These are phyloP conservation scores for Xylaria sp. DNA, from an alignment of 2,329 filamentous ascomycete genomes.

Conservation along the genomic window DNA sequence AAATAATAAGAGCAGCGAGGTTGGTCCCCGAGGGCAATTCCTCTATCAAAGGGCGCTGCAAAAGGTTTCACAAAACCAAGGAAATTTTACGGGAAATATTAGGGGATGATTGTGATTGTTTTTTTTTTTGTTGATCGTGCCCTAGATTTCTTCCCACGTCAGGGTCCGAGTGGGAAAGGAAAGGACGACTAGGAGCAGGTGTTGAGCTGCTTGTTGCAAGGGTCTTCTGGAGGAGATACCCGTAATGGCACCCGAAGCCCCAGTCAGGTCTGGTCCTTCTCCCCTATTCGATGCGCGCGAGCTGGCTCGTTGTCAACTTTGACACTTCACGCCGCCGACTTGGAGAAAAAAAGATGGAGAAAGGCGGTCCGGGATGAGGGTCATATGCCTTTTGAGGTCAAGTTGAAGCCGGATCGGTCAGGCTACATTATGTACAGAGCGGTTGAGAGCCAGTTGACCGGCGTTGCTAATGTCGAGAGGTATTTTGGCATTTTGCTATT, in stretches of 20 bases:
- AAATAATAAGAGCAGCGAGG: conserved; percentile 15
- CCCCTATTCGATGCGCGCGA: conserved; percentile 35
- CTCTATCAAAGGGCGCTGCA: conserved; percentile 4
- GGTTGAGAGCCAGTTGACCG: neutral
- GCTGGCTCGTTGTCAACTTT: conserved; percentile 32
- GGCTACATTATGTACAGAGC: neutral
- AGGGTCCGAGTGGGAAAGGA: conserved; percentile 20
- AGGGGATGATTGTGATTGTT: conserved; percentile 30
- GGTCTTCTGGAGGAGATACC: conserved; percentile 28
- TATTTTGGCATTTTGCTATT: conserved; percentile 4
- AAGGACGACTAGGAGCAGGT: conserved; percentile 26
- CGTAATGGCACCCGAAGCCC: conserved; percentile 35
- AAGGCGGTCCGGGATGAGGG: conserved; percentile 15
- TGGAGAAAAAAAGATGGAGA: conserved; percentile 31
- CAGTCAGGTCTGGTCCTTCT: conserved; percentile 24
- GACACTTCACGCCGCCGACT: conserved; percentile 26
- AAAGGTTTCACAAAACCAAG: conserved; percentile 17
- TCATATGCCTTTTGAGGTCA: conserved; percentile 14
- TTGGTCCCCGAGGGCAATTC: conserved; percentile 7
- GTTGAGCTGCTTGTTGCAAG: conserved; percentile 33
- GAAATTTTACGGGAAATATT: conserved; percentile 22
- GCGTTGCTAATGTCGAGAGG: conserved; percentile 20
- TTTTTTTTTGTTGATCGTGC: conserved; percentile 28
- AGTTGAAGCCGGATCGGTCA: conserved; percentile 22
- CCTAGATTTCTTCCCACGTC: conserved; percentile 25